Percentiles rank a stretch among this genome's conserved stretches.
These are phyloP conservation scores for Verticillium isaacii DNA, from an alignment of 2,329 filamentous ascomycete genomes.

Conservation along the genomic window DNA sequence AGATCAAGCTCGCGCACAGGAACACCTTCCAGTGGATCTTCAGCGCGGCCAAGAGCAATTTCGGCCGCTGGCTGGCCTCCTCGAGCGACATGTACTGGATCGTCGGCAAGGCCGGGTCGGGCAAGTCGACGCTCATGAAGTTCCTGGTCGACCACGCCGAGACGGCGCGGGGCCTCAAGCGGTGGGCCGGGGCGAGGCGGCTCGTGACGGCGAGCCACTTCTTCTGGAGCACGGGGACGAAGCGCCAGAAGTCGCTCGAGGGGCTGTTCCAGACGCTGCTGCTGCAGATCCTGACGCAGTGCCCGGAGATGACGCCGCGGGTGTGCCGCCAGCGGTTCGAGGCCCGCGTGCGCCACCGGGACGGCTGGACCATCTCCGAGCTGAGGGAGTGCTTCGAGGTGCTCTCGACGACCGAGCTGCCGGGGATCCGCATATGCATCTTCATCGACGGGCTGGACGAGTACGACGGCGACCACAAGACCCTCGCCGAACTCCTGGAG, in stretches of 20 bases:
- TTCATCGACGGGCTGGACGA: constrained; percentile 29
- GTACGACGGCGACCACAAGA: constrained; percentile 23
- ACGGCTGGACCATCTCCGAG: neutral
- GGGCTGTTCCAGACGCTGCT: constrained; percentile 27
- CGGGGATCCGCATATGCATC: constrained; percentile 4
- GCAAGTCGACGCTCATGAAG: constrained; percentile 44
- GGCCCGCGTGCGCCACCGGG: neutral
- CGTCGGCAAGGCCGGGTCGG: constrained; percentile 38
- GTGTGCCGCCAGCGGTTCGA: neutral
- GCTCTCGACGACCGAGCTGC: neutral
- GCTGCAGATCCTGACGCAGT: constrained; percentile 7
- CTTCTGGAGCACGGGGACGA: constrained; percentile 33
- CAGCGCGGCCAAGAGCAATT: neutral
- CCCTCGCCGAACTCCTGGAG: constrained; percentile 20
- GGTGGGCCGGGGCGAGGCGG: constrained; percentile 25
- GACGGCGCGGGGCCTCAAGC: constrained; percentile 19
- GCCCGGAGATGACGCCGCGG: neutral
- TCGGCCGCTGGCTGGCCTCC: constrained; percentile 17
- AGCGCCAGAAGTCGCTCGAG: constrained; percentile 31
- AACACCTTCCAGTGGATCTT: constrained; percentile 42
- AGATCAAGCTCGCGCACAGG: constrained; percentile 29
- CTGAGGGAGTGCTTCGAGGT: neutral
- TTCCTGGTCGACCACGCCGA: constrained; percentile 24
- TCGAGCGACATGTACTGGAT: constrained; percentile 27
- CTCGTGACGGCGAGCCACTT: constrained; percentile 30